A percentile compares a stretch with the other conserved stretches of the same genome.
Conservation (phyloP, 1,139 yeast genomes). For the Suhomyces maxii region DNA sequence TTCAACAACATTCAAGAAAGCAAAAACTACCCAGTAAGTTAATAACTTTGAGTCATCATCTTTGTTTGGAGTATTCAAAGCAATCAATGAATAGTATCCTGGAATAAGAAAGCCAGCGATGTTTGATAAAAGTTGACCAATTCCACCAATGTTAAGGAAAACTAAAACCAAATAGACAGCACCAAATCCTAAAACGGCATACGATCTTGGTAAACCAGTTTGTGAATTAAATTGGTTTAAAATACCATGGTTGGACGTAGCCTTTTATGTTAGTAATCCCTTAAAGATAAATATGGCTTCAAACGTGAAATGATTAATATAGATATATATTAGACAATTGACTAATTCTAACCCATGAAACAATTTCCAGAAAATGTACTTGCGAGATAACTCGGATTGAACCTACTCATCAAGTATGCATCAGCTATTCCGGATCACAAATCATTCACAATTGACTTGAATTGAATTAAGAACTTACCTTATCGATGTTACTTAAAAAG, state of each 20-base stretch:
- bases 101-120: constrained; percentile 90
- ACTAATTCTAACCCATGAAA: neutral
- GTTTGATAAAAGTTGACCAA: constrained; percentile 91
- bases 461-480: constrained; percentile 22
- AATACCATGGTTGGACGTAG: constrained; percentile 38
- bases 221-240: constrained; percentile 60
- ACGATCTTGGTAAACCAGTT: constrained; percentile 85
- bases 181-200: constrained; percentile 68
- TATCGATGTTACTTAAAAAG: constrained; percentile 30
- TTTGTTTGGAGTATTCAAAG: constrained; percentile 68
- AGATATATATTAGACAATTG: neutral
- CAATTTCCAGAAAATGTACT: too few relatives aligned
- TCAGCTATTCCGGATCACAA: neutral
- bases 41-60: constrained; percentile 83
- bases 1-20: constrained; percentile 84
- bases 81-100: constrained; percentile 82
- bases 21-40: constrained; percentile 97
- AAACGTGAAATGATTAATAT: neutral
- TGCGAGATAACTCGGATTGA: too few relatives aligned
- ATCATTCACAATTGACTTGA: neutral
- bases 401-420: too few relatives aligned
- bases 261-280: constrained; percentile 19
- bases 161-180: constrained; percentile 71
- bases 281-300: too few relatives aligned
- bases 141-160: constrained; percentile 87